Evolutionary conservation across 768 basidiomycete genomes (phyloP), one percentile per base, ranked within the genome.

Genomic region (Hericium erinaceus): DNA sequence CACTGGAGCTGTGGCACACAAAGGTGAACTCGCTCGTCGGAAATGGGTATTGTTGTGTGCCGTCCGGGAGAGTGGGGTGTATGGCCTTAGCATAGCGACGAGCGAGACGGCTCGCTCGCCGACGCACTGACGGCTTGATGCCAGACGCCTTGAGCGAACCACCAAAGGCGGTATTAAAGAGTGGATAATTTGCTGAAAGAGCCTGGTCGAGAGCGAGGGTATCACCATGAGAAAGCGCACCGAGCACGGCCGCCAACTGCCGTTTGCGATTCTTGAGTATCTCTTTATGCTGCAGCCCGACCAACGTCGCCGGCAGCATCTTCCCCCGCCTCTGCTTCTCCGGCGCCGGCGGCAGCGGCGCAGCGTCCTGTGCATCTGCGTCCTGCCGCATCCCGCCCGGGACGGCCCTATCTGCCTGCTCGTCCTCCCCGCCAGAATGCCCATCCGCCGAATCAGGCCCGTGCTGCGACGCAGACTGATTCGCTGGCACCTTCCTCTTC

Each of bases 401-500:
- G 44, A 62, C 60, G 15, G 54, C 69, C 38, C 65, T 64, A 48
- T 73, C 70, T 52, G 62, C 66, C 12, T 63, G 64, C 59, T 78
- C 80, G 53, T 77, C 76, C 52, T 75, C 75, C 22, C 70, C 76
- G 12, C 74, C 74, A 40, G 76, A 74, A 54, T 67, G 65, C 41
- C 61, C 68, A 48, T 77, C 75, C 57, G 69, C 67, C 56, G 62
- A 66, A 57, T 79, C 77, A 48, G 75, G 77, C 55, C 77, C 75
- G 48, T 68, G 72, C 48, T 67, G 69, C 40, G 71, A 68, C 53
- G 73, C 72, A 15, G 74, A 68, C 55, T 73, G 66, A 68, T 88
- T 85, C 39, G 81, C 79, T 0, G 91, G 90, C 2, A 92, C 89
- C 68, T 92, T 92, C 51, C 90, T 78, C 73, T 92, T 92, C 80